Percentiles rank a stretch among this genome's conserved stretches.
Evolutionary conservation across 2,329 filamentous ascomycete genomes (phyloP).

Genomic region (Hysterium pulicare): DNA sequence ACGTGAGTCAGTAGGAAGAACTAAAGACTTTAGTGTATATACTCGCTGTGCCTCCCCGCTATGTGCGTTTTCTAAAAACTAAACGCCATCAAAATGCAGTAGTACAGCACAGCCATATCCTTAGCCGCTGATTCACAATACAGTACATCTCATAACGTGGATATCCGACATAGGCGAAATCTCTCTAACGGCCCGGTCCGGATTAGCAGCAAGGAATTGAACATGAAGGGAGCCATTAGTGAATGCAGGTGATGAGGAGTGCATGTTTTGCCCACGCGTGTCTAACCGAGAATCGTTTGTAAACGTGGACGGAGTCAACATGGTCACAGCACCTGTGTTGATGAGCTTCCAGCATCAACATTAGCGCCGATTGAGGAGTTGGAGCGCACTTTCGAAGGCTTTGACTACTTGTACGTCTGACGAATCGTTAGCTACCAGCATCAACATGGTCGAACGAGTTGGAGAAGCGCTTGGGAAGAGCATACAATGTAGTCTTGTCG

Average conservation of each 20-base stretch:
- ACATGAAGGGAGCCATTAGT: neutral
- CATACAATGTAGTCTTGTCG: constrained; percentile 80
- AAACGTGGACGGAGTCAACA: neutral
- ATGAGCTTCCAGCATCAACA: constrained; percentile 20
- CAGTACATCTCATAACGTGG: constrained; percentile 16
- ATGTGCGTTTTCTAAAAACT: too few relatives aligned
- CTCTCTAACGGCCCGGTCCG: neutral
- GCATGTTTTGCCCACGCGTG: neutral
- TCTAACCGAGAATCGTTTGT: neutral
- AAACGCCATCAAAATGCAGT: too few relatives aligned
- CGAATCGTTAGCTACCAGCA: constrained; percentile 14
- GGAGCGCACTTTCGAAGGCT: constrained; percentile 49
- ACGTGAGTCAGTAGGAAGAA: neutral
- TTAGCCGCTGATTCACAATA: too few relatives aligned
- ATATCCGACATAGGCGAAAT: constrained; percentile 5
- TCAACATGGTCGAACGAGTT: neutral
- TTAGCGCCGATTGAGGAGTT: constrained; percentile 36
- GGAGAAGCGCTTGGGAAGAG: neutral
- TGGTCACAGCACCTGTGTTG: constrained; percentile 5
- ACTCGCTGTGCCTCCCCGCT: too few relatives aligned
- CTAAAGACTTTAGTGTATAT: neutral
- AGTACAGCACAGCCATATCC: too few relatives aligned
- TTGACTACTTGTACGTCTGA: constrained; percentile 45
- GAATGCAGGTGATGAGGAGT: neutral
- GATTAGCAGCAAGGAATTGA: constrained; percentile 4